These are phyloP conservation scores for Kodamaea hsintzibuensis DNA, from an alignment of 805 yeast species.

Conservation along the genomic window DNA sequence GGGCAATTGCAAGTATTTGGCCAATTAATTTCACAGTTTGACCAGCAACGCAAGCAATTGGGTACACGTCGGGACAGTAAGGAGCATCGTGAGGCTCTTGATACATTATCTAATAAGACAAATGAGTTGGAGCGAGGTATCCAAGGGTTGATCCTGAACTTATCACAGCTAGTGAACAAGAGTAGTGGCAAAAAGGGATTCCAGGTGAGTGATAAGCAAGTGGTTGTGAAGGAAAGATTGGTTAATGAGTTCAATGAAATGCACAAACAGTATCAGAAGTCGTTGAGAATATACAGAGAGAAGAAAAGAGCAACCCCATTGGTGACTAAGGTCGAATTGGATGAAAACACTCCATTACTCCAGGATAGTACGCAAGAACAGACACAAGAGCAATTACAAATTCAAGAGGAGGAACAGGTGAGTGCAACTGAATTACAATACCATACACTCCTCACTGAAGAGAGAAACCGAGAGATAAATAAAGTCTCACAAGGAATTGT, in stretches of 20 bases:
- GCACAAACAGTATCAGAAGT: constrained; percentile 42
- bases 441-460: constrained; percentile 64
- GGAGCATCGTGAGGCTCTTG: constrained; percentile 36
- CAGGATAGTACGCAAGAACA: constrained; percentile 30
- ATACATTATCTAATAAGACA: constrained; percentile 33
- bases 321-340: constrained; percentile 15
- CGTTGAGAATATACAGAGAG: constrained; percentile 50
- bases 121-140: constrained; percentile 33
- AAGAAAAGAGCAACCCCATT: constrained; percentile 35
- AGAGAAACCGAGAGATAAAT: constrained; percentile 70
- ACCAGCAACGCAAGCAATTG: constrained; percentile 47
- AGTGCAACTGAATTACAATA: constrained; percentile 57
- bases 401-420: constrained; percentile 34
- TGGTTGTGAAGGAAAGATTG: constrained; percentile 52
- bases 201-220: constrained; percentile 39
- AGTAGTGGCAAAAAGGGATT: constrained; percentile 19
- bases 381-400: constrained; percentile 29
- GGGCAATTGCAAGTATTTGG: constrained; percentile 48
- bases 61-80: constrained; percentile 54
- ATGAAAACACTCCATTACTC: constrained; percentile 43
- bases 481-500: constrained; percentile 75
- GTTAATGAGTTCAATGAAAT: constrained; percentile 56
- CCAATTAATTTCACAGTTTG: constrained; percentile 49
- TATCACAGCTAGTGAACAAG: constrained; percentile 28
- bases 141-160: constrained; percentile 27